phyloP scores from a whole-genome alignment of 441 rosid genomes.

The Adansonia rubrostipa region DNA sequence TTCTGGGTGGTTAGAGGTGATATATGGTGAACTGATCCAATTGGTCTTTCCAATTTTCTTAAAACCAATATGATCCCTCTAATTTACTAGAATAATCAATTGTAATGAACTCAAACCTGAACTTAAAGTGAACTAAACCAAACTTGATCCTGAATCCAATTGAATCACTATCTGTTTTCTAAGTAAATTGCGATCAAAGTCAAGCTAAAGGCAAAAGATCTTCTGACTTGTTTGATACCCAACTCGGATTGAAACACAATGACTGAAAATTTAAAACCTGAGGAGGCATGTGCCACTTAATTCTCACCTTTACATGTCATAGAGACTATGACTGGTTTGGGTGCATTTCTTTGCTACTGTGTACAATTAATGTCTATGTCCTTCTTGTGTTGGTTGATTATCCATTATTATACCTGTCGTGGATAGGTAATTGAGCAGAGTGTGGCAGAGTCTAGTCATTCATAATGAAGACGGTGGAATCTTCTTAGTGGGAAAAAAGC shows the following conservation, averaged over 20 bases:
- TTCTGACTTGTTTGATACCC: not conserved
- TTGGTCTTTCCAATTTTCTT: too few relatives aligned
- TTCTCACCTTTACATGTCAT: not conserved
- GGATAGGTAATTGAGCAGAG: not conserved
- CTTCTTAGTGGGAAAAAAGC: not conserved
- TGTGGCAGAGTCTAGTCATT: constrained; percentile 2
- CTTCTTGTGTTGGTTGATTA: not conserved
- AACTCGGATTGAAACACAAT: not conserved
- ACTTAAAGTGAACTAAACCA: not conserved
- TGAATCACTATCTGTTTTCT: not conserved
- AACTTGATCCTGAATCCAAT: not conserved
- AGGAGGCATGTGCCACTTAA: not conserved
- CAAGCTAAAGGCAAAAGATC: not conserved
- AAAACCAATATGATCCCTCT: too few relatives aligned
- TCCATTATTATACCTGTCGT: not conserved
- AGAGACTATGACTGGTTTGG: not conserved
- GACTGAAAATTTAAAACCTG: not conserved
- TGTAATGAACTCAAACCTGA: not conserved
- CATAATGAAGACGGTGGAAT: not conserved
- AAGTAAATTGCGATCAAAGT: not conserved
- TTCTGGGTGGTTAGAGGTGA: not conserved
- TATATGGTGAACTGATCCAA: too few relatives aligned
- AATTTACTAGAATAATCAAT: not conserved
- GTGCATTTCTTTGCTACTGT: not conserved
- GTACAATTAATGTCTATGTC: not conserved